phyloP scores from a whole-genome alignment of 2,329 filamentous ascomycete species.

The Alternaria alternata region DNA sequence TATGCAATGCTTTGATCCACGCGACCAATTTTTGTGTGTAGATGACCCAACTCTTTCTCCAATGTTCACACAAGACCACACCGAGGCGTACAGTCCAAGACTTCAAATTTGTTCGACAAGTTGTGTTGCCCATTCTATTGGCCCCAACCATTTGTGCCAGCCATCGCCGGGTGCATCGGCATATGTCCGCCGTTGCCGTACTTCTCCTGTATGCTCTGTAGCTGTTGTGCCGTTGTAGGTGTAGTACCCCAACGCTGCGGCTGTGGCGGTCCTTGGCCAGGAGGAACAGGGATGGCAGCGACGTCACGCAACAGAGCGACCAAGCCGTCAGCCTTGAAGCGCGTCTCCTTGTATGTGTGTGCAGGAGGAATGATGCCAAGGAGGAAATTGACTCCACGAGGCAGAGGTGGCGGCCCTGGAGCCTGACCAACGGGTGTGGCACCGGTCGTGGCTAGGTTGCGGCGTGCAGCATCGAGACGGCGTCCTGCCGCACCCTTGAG shows the following conservation, averaged over 20 bases:
- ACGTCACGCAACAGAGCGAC: slow-evolving; percentile 73
- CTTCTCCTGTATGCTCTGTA: slow-evolving; percentile 44
- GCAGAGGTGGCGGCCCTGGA: slow-evolving; percentile 69
- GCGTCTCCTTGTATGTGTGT: slow-evolving; percentile 73
- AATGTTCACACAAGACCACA: background rate
- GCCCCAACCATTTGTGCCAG: slow-evolving; percentile 15
- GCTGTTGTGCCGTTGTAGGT: slow-evolving; percentile 37
- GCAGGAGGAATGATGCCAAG: slow-evolving; percentile 78
- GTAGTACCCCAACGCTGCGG: slow-evolving; percentile 38
- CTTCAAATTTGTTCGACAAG: background rate
- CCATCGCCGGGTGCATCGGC: slow-evolving; percentile 9
- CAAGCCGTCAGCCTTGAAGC: slow-evolving; percentile 75
- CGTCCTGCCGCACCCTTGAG: slow-evolving; percentile 90
- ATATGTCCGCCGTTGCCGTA: slow-evolving; percentile 32
- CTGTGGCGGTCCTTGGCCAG: slow-evolving; percentile 14
- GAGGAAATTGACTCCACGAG: slow-evolving; percentile 64
- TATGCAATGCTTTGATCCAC: slow-evolving; percentile 1
- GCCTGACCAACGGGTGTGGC: slow-evolving; percentile 36
- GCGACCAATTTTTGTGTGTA: background rate
- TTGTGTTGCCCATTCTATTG: background rate
- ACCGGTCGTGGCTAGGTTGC: slow-evolving; percentile 48
- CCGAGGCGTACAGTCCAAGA: background rate
- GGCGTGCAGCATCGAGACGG: slow-evolving; percentile 77
- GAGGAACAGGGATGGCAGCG: slow-evolving; percentile 27
- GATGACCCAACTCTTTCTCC: background rate